Evolutionary conservation across 495 filamentous ascomycete species (phyloP).

Genomic region (Penicillium coprophilum): DNA sequence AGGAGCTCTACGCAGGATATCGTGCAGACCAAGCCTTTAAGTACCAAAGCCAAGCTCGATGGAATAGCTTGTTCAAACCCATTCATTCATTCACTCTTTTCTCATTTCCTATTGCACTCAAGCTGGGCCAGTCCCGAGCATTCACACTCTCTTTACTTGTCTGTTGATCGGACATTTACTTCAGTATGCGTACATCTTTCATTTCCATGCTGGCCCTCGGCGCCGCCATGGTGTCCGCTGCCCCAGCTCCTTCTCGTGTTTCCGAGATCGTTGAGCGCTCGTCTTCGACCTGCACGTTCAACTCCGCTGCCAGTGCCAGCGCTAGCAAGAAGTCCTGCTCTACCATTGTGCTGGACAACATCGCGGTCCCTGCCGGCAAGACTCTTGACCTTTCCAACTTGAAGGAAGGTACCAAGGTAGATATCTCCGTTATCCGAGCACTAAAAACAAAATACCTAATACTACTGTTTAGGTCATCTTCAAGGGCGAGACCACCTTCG

Average conservation of each 20-base stretch:
- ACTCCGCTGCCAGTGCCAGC: constrained; percentile 40
- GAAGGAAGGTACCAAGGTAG: constrained; percentile 43
- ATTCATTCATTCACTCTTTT: constrained; percentile 4
- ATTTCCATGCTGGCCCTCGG: constrained; percentile 25
- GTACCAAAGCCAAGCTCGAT: constrained; percentile 7
- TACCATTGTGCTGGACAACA: constrained; percentile 46
- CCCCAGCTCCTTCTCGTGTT: constrained; percentile 27
- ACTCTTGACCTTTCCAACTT: constrained; percentile 53
- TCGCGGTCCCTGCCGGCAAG: constrained; percentile 53
- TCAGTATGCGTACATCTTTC: constrained; percentile 22
- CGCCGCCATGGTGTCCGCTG: constrained; percentile 25
- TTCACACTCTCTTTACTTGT: constrained; percentile 14
- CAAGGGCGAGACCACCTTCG: constrained; percentile 52
- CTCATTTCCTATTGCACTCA: not conserved
- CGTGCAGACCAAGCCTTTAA: constrained; percentile 4
- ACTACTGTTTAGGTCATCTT: constrained; percentile 44
- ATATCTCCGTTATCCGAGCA: not conserved
- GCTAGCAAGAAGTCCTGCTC: constrained; percentile 51
- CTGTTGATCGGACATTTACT: constrained; percentile 23
- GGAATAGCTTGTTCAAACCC: constrained; percentile 9
- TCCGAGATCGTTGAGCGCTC: constrained; percentile 30
- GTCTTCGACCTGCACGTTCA: constrained; percentile 50
- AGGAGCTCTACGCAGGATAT: not conserved
- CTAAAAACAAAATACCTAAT: not conserved
- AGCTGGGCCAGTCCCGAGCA: constrained; percentile 1